Conservation (phyloP, 345 rosid genomes). For the Eucalyptus marginata region DNA sequence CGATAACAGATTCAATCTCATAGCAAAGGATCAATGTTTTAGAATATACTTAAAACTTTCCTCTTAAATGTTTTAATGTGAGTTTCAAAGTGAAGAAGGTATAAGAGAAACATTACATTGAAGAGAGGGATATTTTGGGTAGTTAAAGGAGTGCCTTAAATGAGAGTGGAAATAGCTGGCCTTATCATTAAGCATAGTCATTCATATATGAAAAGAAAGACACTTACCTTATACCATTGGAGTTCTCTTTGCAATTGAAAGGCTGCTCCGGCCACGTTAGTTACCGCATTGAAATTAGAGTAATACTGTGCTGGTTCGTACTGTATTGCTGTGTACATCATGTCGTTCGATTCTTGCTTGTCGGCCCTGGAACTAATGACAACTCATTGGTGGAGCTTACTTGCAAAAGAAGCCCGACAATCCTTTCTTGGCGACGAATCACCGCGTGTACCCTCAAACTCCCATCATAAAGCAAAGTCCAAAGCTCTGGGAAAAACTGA, state of each 20-base stretch:
- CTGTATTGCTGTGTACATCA: rapidly evolving
- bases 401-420: neutral
- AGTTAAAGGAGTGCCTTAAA: neutral
- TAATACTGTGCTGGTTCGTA: neutral
- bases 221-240: neutral
- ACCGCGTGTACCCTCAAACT: rapidly evolving
- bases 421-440: rapidly evolving
- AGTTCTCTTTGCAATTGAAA: neutral
- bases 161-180: too few species aligned
- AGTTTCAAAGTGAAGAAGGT: neutral
- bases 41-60: neutral
- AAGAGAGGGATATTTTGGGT: neutral
- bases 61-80: neutral
- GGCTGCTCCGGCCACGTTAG: neutral
- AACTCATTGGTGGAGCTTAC: neutral
- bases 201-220: neutral
- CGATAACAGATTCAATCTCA: neutral
- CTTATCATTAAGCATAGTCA: too few species aligned
- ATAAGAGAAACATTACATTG: neutral
- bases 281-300: neutral
- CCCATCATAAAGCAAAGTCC: rapidly evolving
- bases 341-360: rapidly evolving
- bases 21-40: neutral
- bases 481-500: too few species aligned
- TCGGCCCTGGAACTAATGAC: neutral